phyloP scores from a whole-genome alignment of 2,329 filamentous ascomycete genomes.

The Dactylonectria estremocensis region DNA sequence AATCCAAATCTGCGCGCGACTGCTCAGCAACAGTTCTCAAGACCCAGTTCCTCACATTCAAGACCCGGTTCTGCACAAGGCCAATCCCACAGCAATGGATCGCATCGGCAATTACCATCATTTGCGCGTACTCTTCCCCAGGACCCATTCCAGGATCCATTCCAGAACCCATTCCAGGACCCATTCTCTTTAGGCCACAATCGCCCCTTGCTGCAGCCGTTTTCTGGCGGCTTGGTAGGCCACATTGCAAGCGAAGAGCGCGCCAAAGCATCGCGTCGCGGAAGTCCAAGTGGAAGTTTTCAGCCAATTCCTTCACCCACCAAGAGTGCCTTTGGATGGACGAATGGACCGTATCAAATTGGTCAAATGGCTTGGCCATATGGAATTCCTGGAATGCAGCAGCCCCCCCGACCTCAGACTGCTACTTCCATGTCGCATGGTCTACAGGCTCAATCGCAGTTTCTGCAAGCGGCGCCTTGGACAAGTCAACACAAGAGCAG shows the following conservation, averaged over 20 bases:
- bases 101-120: constrained; percentile 30
- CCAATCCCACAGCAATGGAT: not conserved
- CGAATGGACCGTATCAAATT: not conserved
- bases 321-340: constrained; percentile 26
- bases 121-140: constrained; percentile 36
- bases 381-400: constrained; percentile 22
- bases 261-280: constrained; percentile 31
- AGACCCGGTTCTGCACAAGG: constrained; percentile 33
- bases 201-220: constrained; percentile 12
- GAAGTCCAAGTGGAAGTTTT: constrained; percentile 31
- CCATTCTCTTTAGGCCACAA: not conserved
- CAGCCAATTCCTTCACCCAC: constrained; percentile 30
- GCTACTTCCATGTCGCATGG: constrained; percentile 12
- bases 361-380: constrained; percentile 28
- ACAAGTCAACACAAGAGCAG: constrained; percentile 18
- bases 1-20: constrained; percentile 36
- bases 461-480: constrained; percentile 28
- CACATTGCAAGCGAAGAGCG: constrained; percentile 36
- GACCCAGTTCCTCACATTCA: constrained; percentile 20
- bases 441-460: constrained; percentile 31
- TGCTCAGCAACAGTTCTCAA: constrained; percentile 28
- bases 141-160: constrained; percentile 25
- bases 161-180: not conserved
- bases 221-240: constrained; percentile 33
- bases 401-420: constrained; percentile 15